A percentile compares a stretch with the other conserved stretches of the same genome.
Evolutionary conservation across 2,329 filamentous ascomycete species (phyloP).

Genomic region (Ceratocystis colombiana): DNA sequence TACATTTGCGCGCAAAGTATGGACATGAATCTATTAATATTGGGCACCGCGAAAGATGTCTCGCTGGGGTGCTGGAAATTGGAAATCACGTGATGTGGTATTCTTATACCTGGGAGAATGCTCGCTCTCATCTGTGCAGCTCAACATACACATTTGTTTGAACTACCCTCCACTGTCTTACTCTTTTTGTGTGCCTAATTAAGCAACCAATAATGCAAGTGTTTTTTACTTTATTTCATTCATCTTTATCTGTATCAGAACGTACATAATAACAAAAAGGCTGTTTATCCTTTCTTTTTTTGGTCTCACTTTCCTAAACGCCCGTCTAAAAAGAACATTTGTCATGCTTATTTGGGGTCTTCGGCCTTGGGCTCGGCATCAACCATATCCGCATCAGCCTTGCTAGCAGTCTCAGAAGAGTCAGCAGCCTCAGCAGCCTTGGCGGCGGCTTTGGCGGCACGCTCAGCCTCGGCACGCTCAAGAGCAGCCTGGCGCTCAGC

Average conservation of each 20-base stretch:
- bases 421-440: conserved; percentile 45
- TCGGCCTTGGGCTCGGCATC: conserved; percentile 50
- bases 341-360: conserved; percentile 27
- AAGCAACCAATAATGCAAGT: not conserved
- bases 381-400: conserved; percentile 53
- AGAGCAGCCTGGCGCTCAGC: conserved; percentile 69
- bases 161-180: not conserved
- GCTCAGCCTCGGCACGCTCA: conserved; percentile 67
- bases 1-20: too few relatives aligned
- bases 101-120: not conserved
- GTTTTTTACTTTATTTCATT: conserved; percentile 17
- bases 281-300: conserved; percentile 15
- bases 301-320: conserved; percentile 13
- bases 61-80: too few relatives aligned
- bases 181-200: not conserved
- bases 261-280: conserved; percentile 16
- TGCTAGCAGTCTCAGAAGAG: conserved; percentile 35
- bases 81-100: not conserved
- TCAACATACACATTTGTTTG: not conserved
- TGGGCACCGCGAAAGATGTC: too few relatives aligned
- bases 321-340: conserved; percentile 19
- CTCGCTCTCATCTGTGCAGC: not conserved
- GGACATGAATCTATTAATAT: not conserved
- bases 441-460: conserved; percentile 56
- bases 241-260: conserved; percentile 19